A percentile compares a stretch with the other conserved stretches of the same genome.
Conservation (phyloP, 2,329 filamentous ascomycete genomes). For the Alternaria arborescens region DNA sequence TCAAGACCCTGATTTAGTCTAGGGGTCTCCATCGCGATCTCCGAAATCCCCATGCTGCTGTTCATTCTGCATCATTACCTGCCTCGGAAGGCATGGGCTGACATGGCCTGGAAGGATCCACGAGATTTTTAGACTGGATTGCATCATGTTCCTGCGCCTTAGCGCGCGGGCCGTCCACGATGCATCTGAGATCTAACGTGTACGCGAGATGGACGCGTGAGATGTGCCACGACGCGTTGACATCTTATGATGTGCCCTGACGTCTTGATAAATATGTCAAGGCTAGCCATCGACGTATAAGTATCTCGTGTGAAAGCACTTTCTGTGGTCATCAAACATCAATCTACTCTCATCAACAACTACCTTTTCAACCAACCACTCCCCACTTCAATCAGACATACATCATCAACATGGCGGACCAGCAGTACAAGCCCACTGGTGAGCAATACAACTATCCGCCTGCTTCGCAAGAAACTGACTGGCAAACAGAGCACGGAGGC, state of each 20-base stretch:
- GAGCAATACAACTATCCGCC: not conserved
- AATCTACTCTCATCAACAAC: not conserved
- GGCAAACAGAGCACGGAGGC: conserved; percentile 17
- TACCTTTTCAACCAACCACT: not conserved
- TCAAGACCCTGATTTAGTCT: not conserved
- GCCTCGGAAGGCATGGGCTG: not conserved
- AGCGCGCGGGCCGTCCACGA: not conserved
- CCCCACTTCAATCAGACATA: not conserved
- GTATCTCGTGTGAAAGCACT: not conserved
- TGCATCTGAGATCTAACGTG: not conserved
- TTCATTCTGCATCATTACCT: not conserved
- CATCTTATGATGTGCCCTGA: not conserved
- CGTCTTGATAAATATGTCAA: not conserved
- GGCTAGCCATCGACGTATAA: not conserved
- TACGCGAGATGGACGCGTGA: not conserved
- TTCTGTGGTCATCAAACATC: not conserved
- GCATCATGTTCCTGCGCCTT: not conserved
- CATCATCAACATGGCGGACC: conserved; percentile 15
- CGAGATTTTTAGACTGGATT: not conserved
- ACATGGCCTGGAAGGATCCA: not conserved
- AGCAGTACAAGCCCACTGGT: conserved; percentile 23
- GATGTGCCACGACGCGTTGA: not conserved
- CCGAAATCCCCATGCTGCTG: not conserved
- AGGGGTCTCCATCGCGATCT: not conserved
- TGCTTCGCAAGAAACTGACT: not conserved